Percentiles rank a stretch among this genome's conserved stretches.
These are phyloP conservation scores for Xylariaceae sp. DNA, from an alignment of 2,329 filamentous ascomycete genomes.

Conservation along the genomic window DNA sequence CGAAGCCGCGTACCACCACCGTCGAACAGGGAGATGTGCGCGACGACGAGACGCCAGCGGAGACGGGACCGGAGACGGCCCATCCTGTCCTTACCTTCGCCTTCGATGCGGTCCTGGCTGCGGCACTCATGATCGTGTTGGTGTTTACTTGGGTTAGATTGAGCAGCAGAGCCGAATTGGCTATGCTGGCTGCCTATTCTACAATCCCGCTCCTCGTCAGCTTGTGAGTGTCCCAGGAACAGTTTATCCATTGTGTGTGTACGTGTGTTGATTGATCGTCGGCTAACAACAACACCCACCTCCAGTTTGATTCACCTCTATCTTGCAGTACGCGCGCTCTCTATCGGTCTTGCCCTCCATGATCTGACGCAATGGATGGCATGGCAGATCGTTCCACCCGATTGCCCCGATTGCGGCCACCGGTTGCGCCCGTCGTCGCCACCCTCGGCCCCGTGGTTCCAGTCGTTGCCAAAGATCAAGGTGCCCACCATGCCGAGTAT, in stretches of 20 bases:
- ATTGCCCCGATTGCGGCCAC: conserved; percentile 46
- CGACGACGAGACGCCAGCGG: conserved; percentile 10
- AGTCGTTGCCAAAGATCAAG: conserved; percentile 15
- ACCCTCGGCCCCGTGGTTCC: conserved; percentile 27
- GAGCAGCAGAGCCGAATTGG: conserved; percentile 34
- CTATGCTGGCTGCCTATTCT: conserved; percentile 47
- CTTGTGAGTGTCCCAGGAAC: conserved; percentile 38
- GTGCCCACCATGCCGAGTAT: conserved; percentile 39
- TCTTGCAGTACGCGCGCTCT: conserved; percentile 42
- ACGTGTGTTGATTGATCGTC: conserved; percentile 1
- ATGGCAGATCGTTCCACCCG: conserved; percentile 42
- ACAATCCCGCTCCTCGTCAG: conserved; percentile 46
- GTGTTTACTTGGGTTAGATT: conserved; percentile 45
- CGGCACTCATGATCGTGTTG: conserved; percentile 43
- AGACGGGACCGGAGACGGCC: conserved; percentile 9
- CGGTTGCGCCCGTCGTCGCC: conserved; percentile 39
- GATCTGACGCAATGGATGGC: conserved; percentile 43
- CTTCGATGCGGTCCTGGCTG: conserved; percentile 41
- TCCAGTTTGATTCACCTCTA: conserved; percentile 43
- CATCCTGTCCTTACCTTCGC: conserved; percentile 43
- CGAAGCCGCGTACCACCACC: neutral
- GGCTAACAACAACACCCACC: neutral
- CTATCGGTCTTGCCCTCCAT: conserved; percentile 45
- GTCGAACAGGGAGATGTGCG: neutral
- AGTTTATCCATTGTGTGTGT: neutral